phyloP scores from a whole-genome alignment of 352 stramenopile species.

The Peronospora destructor region DNA sequence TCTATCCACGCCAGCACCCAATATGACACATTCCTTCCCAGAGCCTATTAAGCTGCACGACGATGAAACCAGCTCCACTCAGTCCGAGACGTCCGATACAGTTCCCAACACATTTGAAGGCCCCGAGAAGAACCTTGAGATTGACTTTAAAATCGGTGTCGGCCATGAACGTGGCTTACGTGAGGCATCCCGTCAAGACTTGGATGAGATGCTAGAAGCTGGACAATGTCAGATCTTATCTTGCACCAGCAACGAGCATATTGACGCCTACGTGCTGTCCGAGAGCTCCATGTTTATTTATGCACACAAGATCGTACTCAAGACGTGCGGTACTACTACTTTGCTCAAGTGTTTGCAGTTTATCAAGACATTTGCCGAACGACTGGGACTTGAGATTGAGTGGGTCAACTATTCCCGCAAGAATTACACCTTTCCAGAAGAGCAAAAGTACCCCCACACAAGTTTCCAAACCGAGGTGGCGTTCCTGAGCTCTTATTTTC shows the following conservation, averaged over 20 bases:
- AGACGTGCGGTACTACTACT: conserved; percentile 99
- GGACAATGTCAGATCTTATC: conserved; percentile 97
- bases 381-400: conserved; percentile 93
- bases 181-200: conserved; percentile 74
- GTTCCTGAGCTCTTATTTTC: conserved; percentile 91
- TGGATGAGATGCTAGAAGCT: conserved; percentile 92
- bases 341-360: conserved; percentile 90
- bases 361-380: conserved; percentile 74
- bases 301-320: conserved; percentile 97
- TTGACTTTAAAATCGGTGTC: conserved; percentile 85
- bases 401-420: conserved; percentile 98
- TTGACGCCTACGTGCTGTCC: conserved; percentile 93
- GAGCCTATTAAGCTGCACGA: conserved; percentile 59
- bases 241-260: conserved; percentile 92
- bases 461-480: conserved; percentile 95
- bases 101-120: conserved; percentile 92
- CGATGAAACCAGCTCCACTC: conserved; percentile 70
- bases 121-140: conserved; percentile 96
- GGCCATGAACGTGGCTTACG: conserved; percentile 84
- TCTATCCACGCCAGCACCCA: not conserved
- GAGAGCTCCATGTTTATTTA: conserved; percentile 99
- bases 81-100: conserved; percentile 55
- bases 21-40: conserved; percentile 51
- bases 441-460: conserved; percentile 95
- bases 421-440: conserved; percentile 98